These are phyloP conservation scores for Aaosphaeria pasadenensis DNA, from an alignment of 2,329 filamentous ascomycete genomes.

Conservation along the genomic window DNA sequence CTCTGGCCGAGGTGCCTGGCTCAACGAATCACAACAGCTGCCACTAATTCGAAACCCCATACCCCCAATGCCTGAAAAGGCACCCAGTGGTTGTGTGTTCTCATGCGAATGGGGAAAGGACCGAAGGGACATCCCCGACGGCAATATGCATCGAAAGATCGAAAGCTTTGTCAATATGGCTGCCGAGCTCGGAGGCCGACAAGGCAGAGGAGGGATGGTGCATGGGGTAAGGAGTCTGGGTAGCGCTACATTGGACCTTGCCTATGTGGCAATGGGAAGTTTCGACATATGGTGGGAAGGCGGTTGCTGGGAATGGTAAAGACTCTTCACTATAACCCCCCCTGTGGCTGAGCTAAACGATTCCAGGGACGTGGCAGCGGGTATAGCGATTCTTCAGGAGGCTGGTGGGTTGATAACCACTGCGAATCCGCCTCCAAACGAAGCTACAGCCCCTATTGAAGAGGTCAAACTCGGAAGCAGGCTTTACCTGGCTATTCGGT, in stretches of 20 bases:
- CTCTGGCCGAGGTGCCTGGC: constrained; percentile 63
- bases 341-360: background rate
- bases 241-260: constrained; percentile 69
- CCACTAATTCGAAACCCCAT: constrained; percentile 63
- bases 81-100: constrained; percentile 69
- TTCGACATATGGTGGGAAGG: constrained; percentile 85
- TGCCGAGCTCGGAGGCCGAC: constrained; percentile 59
- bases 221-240: constrained; percentile 72
- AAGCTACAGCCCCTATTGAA: constrained; percentile 54
- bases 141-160: constrained; percentile 69
- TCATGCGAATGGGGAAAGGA: constrained; percentile 81
- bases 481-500: constrained; percentile 68
- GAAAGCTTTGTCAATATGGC: constrained; percentile 76
- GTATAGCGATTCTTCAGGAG: constrained; percentile 69
- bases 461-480: constrained; percentile 64
- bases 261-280: constrained; percentile 70
- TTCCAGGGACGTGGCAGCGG: constrained; percentile 69
- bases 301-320: constrained; percentile 74
- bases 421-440: constrained; percentile 63
- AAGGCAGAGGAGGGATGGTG: constrained; percentile 73
- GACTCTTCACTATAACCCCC: background rate
- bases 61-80: constrained; percentile 60
- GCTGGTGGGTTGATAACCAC: constrained; percentile 72
- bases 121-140: constrained; percentile 60
- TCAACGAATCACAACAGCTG: constrained; percentile 62